Base-by-base conservation (phyloP, 2,329 filamentous ascomycete genomes). In the Berkeleyomyces rouxiae region DNA sequence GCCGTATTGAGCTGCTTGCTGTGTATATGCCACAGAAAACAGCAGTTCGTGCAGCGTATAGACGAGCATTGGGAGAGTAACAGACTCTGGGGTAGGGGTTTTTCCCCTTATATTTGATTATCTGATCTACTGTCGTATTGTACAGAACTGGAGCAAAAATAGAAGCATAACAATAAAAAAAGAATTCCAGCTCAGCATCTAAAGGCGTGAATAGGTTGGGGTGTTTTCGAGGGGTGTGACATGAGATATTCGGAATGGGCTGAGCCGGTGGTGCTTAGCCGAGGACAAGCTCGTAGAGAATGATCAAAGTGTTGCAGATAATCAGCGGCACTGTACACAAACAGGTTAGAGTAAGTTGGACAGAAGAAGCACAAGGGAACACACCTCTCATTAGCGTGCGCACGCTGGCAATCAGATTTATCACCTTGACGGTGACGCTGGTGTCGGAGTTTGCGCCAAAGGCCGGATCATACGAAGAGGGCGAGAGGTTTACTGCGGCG, bases 381-480 rank as follows among this genome's bases (percentile, higher is more conserved):
- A 61, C 69, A 96, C 91, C 90, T 77, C 92, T 83, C 89, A 95
- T 95, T 62, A 97, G 78, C 64, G 89, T 96, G 73, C 92, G 81
- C 68, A 96, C 86, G 70, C 88, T 93, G 43, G 88, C 88, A 67
- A 97, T 93, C 70, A 97, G 75, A 72, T 95, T 90, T 69, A 96
- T 86, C 49, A 91, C 79, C 73, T 93, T 93, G 60, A 86, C 86
- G 74, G 93, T 92, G 69, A 95, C 80, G 74, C 88, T 91, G 67
- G 84, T 81, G 68, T 88, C 87, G 68, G 88, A 70, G 70, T 79
- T 75, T 67, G 84, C 77, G 68, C 90, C 90, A 72, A 96, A 96
- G 47, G 85, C 84, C 0, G 88, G 86, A 68, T 96, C 90, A 68
- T 79, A 78, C 36, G 82, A 79, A 59, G 80, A 76, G 1, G 82